Conservation (phyloP, 2,329 filamentous ascomycete species). For the Arthroderma uncinatum region DNA sequence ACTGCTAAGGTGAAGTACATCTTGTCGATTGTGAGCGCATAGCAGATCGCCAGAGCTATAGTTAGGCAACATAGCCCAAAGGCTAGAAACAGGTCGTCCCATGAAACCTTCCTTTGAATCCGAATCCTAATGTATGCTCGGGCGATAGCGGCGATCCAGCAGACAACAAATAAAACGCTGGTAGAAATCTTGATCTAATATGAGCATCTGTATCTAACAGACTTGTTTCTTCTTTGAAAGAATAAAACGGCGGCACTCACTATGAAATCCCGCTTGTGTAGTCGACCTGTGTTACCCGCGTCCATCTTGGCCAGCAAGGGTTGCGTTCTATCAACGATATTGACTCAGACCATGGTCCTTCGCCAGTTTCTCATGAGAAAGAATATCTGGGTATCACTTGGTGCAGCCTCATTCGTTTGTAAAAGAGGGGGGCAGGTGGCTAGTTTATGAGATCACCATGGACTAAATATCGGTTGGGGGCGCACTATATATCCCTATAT, state of each 20-base stretch:
- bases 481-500: background rate
- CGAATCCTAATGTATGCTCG: background rate
- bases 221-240: no score
- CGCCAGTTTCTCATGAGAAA: no score
- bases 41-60: background rate
- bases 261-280: background rate
- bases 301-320: background rate
- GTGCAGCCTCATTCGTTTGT: background rate
- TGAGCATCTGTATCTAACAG: background rate
- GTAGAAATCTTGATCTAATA: background rate
- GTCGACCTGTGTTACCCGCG: background rate
- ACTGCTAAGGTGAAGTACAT: background rate
- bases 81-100: constrained; percentile 1
- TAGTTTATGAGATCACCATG: background rate
- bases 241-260: background rate
- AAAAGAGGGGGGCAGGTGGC: background rate
- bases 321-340: background rate
- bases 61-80: background rate
- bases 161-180: background rate
- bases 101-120: constrained; percentile 1
- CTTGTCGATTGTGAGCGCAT: background rate
- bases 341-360: no score
- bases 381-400: no score
- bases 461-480: background rate
- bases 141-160: background rate